phyloP scores from a whole-genome alignment of 441 rosid species.

The Capsella rubella region DNA sequence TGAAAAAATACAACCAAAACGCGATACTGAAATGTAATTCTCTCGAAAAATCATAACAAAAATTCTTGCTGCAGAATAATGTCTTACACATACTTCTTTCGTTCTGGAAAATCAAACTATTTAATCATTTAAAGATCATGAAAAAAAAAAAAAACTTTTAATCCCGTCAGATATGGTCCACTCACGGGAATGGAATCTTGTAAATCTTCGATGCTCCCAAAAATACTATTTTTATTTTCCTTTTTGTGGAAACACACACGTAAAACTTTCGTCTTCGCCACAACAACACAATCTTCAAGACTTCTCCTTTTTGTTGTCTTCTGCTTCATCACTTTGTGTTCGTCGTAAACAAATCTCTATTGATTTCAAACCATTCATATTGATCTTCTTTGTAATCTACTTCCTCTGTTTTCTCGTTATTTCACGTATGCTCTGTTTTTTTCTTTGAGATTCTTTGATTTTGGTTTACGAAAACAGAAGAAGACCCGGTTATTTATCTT shows the following conservation, averaged over 20 bases:
- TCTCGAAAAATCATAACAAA: not conserved
- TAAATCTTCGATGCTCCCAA: conserved; percentile 30
- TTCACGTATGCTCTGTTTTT: conserved; percentile 31
- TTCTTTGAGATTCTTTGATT: conserved; percentile 4
- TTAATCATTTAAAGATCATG: conserved; percentile 5
- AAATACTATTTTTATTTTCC: conserved; percentile 1
- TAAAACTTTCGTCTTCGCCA: conserved; percentile 36
- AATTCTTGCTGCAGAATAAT: conserved; percentile 14
- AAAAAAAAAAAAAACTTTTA: not conserved
- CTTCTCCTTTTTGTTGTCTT: conserved; percentile 45
- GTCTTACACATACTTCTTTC: not conserved
- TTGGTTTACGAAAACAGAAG: conserved; percentile 6
- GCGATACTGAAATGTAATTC: not conserved
- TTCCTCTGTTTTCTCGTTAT: conserved; percentile 27
- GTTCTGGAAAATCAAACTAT: conserved; percentile 17
- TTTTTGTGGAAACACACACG: conserved; percentile 39
- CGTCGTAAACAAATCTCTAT: conserved; percentile 12
- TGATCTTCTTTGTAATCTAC: conserved; percentile 4
- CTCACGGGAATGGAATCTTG: conserved; percentile 52
- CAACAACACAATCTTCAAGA: conserved; percentile 41
- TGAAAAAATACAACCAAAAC: not conserved
- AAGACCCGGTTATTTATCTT: conserved; percentile 4
- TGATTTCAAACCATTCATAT: conserved; percentile 27
- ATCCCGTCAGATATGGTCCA: conserved; percentile 42
- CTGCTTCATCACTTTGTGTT: conserved; percentile 32